Conservation (phyloP, 257 asterid species). For the Solanum gandarillasii region DNA sequence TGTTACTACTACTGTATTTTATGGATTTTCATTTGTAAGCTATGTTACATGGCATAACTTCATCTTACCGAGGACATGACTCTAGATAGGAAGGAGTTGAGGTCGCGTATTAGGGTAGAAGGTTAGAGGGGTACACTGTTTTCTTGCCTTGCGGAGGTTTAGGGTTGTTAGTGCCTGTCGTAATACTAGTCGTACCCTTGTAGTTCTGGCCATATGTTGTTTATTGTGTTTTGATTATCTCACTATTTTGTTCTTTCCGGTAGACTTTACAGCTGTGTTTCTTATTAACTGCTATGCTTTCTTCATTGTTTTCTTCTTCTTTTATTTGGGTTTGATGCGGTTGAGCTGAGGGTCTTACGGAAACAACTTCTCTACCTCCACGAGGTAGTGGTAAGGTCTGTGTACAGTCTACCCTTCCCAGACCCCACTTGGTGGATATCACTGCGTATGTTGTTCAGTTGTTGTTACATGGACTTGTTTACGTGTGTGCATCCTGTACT, state of each 20-base stretch:
- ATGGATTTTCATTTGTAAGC: not conserved
- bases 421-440: not conserved
- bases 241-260: not conserved
- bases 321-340: not conserved
- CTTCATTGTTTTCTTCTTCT: not conserved
- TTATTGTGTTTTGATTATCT: not conserved
- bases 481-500: not conserved
- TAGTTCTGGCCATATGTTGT: not conserved
- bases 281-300: not conserved
- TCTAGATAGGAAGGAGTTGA: not conserved
- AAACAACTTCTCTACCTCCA: not conserved
- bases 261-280: not conserved
- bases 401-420: not conserved
- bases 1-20: constrained; percentile 2
- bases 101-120: not conserved
- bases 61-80: not conserved
- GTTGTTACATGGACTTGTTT: not conserved
- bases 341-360: not conserved
- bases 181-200: not conserved
- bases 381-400: not conserved
- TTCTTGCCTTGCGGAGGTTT: not conserved
- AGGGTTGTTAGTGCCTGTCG: not conserved
- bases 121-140: not conserved
- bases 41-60: not conserved
- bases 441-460: not conserved